Evolutionary conservation across 257 asterid species (phyloP).

Genomic region (Lantana camara): DNA sequence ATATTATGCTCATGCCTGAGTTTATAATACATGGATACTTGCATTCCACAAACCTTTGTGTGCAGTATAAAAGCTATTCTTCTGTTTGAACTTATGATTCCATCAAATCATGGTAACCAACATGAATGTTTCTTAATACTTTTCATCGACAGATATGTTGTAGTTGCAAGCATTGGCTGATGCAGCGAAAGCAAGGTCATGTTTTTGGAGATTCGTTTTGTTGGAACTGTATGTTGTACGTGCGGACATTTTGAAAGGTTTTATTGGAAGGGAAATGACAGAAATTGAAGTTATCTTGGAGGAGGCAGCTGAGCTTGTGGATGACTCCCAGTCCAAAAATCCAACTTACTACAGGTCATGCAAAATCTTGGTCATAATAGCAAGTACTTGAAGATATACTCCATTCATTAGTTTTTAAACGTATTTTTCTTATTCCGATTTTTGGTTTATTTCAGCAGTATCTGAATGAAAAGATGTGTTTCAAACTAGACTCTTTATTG

Average conservation of each 20-base stretch:
- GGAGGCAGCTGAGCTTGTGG: constrained; percentile 99
- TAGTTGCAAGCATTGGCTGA: constrained; percentile 91
- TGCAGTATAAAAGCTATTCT: too few species aligned
- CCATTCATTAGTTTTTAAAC: constrained; percentile 11
- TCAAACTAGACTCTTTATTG: too few species aligned
- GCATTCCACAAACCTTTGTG: too few species aligned
- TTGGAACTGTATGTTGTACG: constrained; percentile 65
- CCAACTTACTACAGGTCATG: constrained; percentile 93
- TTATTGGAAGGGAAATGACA: constrained; percentile 72
- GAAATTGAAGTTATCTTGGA: constrained; percentile 90
- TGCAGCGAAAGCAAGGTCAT: constrained; percentile 75
- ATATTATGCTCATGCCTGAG: too few species aligned
- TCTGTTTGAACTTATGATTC: too few species aligned
- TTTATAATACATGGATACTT: too few species aligned
- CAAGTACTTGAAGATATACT: constrained; percentile 13
- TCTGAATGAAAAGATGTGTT: too few species aligned
- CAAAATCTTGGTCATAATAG: constrained; percentile 5
- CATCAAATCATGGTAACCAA: constrained; percentile 14
- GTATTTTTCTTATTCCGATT: not conserved
- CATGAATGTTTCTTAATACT: constrained; percentile 25
- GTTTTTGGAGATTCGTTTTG: constrained; percentile 95
- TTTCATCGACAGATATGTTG: constrained; percentile 34
- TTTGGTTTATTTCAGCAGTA: too few species aligned
- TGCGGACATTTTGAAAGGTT: constrained; percentile 73
- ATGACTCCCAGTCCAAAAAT: constrained; percentile 70